A percentile compares a stretch with the other conserved stretches of the same genome.
These are phyloP conservation scores for Phytophthora quininea DNA, from an alignment of 352 stramenopile genomes.

Conservation along the genomic window DNA sequence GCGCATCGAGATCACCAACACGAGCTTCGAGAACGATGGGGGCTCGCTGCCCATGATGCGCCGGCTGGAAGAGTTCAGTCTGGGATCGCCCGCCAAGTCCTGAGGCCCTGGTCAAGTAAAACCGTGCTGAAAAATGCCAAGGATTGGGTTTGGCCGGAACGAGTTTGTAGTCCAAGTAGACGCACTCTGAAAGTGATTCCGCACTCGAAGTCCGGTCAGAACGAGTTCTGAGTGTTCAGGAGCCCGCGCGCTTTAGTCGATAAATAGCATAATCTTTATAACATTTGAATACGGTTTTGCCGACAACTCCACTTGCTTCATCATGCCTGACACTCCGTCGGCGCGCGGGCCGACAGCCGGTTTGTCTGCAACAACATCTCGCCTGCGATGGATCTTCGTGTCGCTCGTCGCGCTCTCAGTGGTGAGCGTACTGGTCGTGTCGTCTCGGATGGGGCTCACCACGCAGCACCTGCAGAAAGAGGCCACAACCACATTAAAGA, in stretches of 20 bases:
- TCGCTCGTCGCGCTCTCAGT: slow-evolving; percentile 26
- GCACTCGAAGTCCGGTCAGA: too few species aligned
- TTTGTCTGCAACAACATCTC: background rate
- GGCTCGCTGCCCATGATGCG: slow-evolving; percentile 79
- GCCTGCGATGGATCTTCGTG: slow-evolving; percentile 29
- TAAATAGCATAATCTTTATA: too few species aligned
- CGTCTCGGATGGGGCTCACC: slow-evolving; percentile 11
- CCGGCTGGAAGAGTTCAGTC: slow-evolving; percentile 88
- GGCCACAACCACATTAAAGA: background rate
- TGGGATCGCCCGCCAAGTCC: slow-evolving; percentile 60
- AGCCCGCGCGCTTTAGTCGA: too few species aligned
- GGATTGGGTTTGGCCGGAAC: too few species aligned
- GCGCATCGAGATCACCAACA: slow-evolving; percentile 93
- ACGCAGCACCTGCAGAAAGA: slow-evolving; percentile 2
- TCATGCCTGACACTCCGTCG: background rate
- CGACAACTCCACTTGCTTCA: background rate
- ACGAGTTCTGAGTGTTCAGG: too few species aligned
- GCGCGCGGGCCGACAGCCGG: too few species aligned
- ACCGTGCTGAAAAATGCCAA: too few species aligned
- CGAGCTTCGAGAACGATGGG: slow-evolving; percentile 87
- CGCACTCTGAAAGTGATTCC: too few species aligned
- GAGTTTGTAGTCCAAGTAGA: too few species aligned
- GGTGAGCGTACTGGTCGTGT: slow-evolving; percentile 18
- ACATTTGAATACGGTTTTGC: too few species aligned
- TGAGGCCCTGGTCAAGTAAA: background rate